Base-by-base conservation (phyloP, 176 grass and related monocot species). In the Thalia dealbata region DNA sequence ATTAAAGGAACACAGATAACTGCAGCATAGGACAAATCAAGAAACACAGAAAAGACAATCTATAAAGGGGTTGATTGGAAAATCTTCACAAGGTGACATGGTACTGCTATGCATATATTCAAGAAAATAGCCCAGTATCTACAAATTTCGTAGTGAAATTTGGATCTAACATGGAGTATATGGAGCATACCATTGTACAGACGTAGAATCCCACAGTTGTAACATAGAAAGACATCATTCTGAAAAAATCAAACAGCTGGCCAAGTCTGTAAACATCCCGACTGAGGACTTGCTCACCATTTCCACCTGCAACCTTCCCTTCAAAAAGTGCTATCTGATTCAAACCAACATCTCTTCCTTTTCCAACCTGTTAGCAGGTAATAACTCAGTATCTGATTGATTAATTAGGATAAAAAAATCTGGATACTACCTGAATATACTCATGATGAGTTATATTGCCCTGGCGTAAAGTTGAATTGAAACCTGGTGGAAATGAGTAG, bases 221-320 rank as follows among this genome's bases (percentile, higher is more conserved):
- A 81, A 96, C 86, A 73, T 89, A 96, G 82, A 96, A 96, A 71
- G 92, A 91, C 74, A 91, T 75, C 92, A 96, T 96, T 74, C 92
- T 81, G 77, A 96, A 91, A 67, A 96, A 96, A 38, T 96, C 92
- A 85, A 96, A 96, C 52, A 89, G 86, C 78, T 96, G 92, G 21
- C 92, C 92, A 41, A 96, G 92, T 85, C 92, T 91, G 81, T 91
- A 96, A 82, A 96, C 83, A 77, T 96, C 92, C 78, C 92, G 79
- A 75, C 92, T 96, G 61, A 96, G 86, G 22, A 96, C 92, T 96
- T 96, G 92, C 84, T 96, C 92, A 43, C 86, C 92, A 21, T 96
- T 96, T 71, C 92, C 92, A 44, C 92, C 92, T 59, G 92, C 92
- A 81, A 96, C 89, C 89, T 96, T 96, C 82, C 92, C 92, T 88